phyloP scores from a whole-genome alignment of 2,329 filamentous ascomycete species.

The Colletotrichum limetticola region DNA sequence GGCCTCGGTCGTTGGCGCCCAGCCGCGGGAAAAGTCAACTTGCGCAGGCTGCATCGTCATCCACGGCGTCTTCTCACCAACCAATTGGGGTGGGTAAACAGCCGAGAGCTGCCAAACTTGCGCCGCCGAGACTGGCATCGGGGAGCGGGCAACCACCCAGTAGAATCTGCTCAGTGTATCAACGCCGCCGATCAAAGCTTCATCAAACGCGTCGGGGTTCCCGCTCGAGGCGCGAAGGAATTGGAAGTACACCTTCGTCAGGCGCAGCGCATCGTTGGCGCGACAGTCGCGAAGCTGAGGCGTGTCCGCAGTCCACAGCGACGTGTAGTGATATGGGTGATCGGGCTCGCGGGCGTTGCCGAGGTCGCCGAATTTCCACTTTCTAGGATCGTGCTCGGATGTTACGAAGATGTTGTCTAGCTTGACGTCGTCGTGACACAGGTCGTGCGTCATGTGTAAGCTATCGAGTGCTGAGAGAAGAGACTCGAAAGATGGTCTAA shows the following conservation, averaged over 20 bases:
- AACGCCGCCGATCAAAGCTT: conserved; percentile 38
- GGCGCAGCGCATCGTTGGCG: conserved; percentile 44
- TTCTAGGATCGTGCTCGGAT: conserved; percentile 28
- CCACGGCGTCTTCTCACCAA: conserved; percentile 18
- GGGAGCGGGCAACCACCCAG: conserved; percentile 36
- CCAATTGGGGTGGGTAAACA: conserved; percentile 16
- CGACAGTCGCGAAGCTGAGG: conserved; percentile 45
- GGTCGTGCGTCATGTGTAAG: conserved; percentile 39
- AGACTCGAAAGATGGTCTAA: conserved; percentile 42
- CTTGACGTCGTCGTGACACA: conserved; percentile 49
- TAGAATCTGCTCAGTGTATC: conserved; percentile 42
- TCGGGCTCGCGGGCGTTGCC: conserved; percentile 44
- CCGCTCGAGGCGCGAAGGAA: conserved; percentile 41
- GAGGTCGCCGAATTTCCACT: conserved; percentile 46
- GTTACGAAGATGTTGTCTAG: conserved; percentile 45
- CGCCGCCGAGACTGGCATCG: not conserved
- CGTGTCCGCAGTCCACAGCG: conserved; percentile 43
- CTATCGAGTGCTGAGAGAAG: conserved; percentile 40
- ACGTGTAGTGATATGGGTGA: conserved; percentile 45
- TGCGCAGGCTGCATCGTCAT: conserved; percentile 6
- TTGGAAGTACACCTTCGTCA: conserved; percentile 43
- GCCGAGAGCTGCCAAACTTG: conserved; percentile 12
- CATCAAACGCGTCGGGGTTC: conserved; percentile 40
- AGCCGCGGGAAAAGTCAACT: conserved; percentile 11
- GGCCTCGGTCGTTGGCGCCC: not conserved